Evolutionary conservation across 1,284 basidiomycete species (phyloP).

Genomic region (Mycosarcoma maydis): DNA sequence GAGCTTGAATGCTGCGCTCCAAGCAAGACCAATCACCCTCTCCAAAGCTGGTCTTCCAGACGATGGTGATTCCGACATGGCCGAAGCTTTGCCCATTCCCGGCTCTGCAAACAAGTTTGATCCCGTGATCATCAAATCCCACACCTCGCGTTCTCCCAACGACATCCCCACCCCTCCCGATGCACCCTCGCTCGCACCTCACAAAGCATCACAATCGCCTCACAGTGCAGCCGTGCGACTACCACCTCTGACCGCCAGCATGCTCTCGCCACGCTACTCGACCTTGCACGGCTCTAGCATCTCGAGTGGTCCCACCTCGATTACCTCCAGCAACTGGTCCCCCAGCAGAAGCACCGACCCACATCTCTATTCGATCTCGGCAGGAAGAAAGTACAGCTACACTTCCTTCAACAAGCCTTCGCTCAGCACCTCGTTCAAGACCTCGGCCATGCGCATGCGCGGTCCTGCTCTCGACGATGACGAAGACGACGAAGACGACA

Average conservation of each 20-base stretch:
- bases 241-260: slow-evolving; percentile 41
- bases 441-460: slow-evolving; percentile 56
- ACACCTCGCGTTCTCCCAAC: slow-evolving; percentile 52
- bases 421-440: slow-evolving; percentile 58
- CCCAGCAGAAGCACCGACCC: slow-evolving; percentile 48
- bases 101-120: slow-evolving; percentile 25
- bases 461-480: slow-evolving; percentile 43
- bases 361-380: slow-evolving; percentile 52
- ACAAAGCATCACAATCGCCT: slow-evolving; percentile 29
- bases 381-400: slow-evolving; percentile 47
- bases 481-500: slow-evolving; percentile 50
- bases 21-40: slow-evolving; percentile 4
- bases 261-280: slow-evolving; percentile 43
- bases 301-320: slow-evolving; percentile 47
- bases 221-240: slow-evolving; percentile 31
- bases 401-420: slow-evolving; percentile 52
- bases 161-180: slow-evolving; percentile 64
- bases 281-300: slow-evolving; percentile 47
- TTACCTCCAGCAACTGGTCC: slow-evolving; percentile 52
- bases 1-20: slow-evolving; percentile 41
- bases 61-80: slow-evolving; percentile 54
- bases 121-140: slow-evolving; percentile 20
- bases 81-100: slow-evolving; percentile 54
- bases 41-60: slow-evolving; percentile 9
- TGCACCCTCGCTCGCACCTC: slow-evolving; percentile 29